Percentiles rank a stretch among this genome's conserved stretches.
Evolutionary conservation across 495 filamentous ascomycete genomes (phyloP).

Genomic region (Penicillium psychrofluorescens): DNA sequence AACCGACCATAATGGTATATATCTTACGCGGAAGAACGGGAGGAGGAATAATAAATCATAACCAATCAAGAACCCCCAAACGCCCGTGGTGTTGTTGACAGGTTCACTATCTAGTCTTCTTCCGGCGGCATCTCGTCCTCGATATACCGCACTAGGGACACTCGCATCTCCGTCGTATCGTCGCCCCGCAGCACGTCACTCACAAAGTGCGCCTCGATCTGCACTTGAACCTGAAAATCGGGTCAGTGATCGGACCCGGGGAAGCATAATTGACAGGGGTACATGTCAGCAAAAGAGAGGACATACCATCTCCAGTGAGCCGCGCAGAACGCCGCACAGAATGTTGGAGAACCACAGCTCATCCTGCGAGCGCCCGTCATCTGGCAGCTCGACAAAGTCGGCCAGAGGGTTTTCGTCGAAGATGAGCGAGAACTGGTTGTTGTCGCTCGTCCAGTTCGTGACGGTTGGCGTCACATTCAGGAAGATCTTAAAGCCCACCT

Average conservation of each 20-base stretch:
- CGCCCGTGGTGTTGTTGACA: conserved; percentile 6
- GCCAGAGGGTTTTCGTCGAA: conserved; percentile 97
- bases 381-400: conserved; percentile 94
- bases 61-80: conserved; percentile 8
- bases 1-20: too few relatives aligned
- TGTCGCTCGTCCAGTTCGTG: conserved; percentile 92
- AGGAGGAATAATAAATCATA: background rate
- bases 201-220: conserved; percentile 94
- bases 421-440: conserved; percentile 89
- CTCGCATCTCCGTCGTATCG: conserved; percentile 94
- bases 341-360: conserved; percentile 99
- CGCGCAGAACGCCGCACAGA: conserved; percentile 84
- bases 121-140: conserved; percentile 97
- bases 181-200: conserved; percentile 91
- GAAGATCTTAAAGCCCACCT: conserved; percentile 99
- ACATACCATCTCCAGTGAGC: conserved; percentile 87
- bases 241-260: conserved; percentile 13
- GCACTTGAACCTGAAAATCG: conserved; percentile 77
- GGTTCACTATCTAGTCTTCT: conserved; percentile 58
- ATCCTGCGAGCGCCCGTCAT: conserved; percentile 92
- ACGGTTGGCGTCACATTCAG: conserved; percentile 94
- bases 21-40: too few relatives aligned
- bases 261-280: background rate
- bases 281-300: background rate
- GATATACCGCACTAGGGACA: conserved; percentile 87